Conservation (phyloP, 805 yeast species). For the Ogataea nakhonphanomensis region DNA sequence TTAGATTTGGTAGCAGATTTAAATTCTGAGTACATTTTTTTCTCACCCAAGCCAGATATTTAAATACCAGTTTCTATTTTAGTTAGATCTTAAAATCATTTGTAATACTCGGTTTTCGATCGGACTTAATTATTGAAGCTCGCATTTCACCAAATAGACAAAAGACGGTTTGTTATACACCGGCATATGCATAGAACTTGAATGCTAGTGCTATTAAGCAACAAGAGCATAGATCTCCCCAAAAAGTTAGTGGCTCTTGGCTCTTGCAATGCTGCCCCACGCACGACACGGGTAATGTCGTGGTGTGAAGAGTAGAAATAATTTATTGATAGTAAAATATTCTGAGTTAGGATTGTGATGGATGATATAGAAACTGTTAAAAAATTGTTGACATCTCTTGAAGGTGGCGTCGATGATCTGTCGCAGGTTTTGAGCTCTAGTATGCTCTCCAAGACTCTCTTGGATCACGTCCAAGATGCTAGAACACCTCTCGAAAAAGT, state of each 20-base stretch:
- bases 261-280: neutral
- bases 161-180: no score
- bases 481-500: slow-evolving; percentile 29
- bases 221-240: no score
- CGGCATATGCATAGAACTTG: no score
- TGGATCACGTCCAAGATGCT: slow-evolving; percentile 31
- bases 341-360: slow-evolving; percentile 32
- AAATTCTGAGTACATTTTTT: neutral
- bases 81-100: neutral
- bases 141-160: no score
- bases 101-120: no score
- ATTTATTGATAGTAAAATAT: neutral
- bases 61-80: neutral
- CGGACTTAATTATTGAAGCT: no score
- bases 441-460: slow-evolving; percentile 37
- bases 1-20: neutral
- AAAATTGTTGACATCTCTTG: slow-evolving; percentile 37
- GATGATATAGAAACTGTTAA: slow-evolving; percentile 43
- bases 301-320: slow-evolving; percentile 1
- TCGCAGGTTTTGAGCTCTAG: slow-evolving; percentile 33
- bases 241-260: no score
- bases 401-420: slow-evolving; percentile 36
- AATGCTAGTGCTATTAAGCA: no score
- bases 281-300: neutral
- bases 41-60: neutral